Evolutionary conservation across 1,139 yeast genomes (phyloP).

Genomic region (Suhomyces maxii): DNA sequence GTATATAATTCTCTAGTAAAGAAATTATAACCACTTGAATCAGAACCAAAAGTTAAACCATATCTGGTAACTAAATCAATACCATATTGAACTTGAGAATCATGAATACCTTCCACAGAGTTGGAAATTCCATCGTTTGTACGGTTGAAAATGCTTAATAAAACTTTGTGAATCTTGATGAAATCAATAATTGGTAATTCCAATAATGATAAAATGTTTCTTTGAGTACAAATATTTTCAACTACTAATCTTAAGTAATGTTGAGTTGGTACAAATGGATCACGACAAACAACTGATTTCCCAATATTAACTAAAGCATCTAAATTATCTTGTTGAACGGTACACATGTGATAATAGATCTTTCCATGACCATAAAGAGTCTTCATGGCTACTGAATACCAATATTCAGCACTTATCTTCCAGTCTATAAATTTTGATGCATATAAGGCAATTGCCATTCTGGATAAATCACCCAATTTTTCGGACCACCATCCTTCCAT

Average conservation of each 20-base stretch:
- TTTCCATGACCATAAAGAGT: conserved; percentile 78
- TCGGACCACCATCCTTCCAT: conserved; percentile 80
- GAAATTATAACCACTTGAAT: conserved; percentile 64
- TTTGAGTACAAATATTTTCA: conserved; percentile 72
- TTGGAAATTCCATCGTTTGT: conserved; percentile 13
- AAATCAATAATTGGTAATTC: conserved; percentile 66
- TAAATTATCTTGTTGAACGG: conserved; percentile 76
- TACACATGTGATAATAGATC: conserved; percentile 77
- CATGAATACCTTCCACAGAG: conserved; percentile 35
- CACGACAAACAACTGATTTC: conserved; percentile 73
- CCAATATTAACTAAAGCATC: conserved; percentile 80
- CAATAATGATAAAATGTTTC: conserved; percentile 58
- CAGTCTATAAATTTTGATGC: conserved; percentile 78
- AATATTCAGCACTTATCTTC: conserved; percentile 74
- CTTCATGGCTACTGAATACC: conserved; percentile 72
- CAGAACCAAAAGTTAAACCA: conserved; percentile 70
- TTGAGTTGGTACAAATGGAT: conserved; percentile 79
- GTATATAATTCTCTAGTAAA: conserved; percentile 54
- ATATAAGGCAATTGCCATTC: conserved; percentile 82
- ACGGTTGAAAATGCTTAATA: conserved; percentile 46
- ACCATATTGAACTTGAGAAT: conserved; percentile 50
- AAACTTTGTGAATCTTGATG: conserved; percentile 63
- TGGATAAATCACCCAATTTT: conserved; percentile 71
- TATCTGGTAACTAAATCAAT: conserved; percentile 67
- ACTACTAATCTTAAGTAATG: conserved; percentile 74